A percentile compares a stretch with the other conserved stretches of the same genome.
Evolutionary conservation across 768 basidiomycete genomes (phyloP).

Genomic region (Mycena epipterygia): DNA sequence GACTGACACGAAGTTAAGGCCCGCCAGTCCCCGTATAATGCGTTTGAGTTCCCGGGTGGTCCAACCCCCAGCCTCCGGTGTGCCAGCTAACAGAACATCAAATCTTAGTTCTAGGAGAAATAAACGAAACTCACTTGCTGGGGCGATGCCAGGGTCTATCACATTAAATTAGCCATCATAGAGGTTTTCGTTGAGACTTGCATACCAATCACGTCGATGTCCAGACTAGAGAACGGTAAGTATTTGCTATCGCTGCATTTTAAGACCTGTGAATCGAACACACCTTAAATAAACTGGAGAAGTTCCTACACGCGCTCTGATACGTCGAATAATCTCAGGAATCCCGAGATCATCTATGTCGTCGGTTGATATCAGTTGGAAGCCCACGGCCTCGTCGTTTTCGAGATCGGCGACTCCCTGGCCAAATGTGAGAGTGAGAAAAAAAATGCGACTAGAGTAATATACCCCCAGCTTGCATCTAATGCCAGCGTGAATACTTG

Average conservation of each 20-base stretch:
- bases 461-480: conserved; percentile 73
- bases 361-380: conserved; percentile 82
- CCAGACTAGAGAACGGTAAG: conserved; percentile 62
- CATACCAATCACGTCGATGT: conserved; percentile 86
- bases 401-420: conserved; percentile 74
- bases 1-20: conserved; percentile 83
- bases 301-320: conserved; percentile 79
- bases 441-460: conserved; percentile 41
- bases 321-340: conserved; percentile 75
- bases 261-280: conserved; percentile 46
- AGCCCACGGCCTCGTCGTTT: conserved; percentile 81
- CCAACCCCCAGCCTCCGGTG: conserved; percentile 90
- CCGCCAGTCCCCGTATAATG: conserved; percentile 83
- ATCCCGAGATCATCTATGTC: conserved; percentile 89
- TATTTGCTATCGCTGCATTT: background rate
- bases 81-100: conserved; percentile 68
- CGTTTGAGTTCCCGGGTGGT: conserved; percentile 86
- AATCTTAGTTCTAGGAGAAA: background rate
- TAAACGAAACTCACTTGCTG: conserved; percentile 69
- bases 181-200: background rate
- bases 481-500: conserved; percentile 89
- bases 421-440: conserved; percentile 44
- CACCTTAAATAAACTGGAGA: conserved; percentile 84
- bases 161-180: background rate
- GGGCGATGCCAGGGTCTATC: conserved; percentile 81